Percentiles rank a stretch among this genome's conserved stretches.
These are phyloP conservation scores for Collybia nuda DNA, from an alignment of 768 basidiomycete genomes.

Conservation along the genomic window DNA sequence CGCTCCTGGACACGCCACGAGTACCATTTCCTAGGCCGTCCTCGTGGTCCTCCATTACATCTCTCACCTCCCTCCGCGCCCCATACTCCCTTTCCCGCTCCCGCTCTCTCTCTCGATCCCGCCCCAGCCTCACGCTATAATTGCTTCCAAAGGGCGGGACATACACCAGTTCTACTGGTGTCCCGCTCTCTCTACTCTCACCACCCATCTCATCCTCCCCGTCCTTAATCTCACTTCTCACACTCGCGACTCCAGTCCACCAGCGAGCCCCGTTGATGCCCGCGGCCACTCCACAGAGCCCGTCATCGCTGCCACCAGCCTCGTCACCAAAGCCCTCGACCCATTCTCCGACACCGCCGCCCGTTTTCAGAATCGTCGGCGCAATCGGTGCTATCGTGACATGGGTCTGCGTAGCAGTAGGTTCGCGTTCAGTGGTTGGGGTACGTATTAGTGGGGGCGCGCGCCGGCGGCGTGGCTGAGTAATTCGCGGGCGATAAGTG, in stretches of 20 bases:
- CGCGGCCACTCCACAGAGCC: conserved; percentile 5
- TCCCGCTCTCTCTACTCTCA: conserved; percentile 29
- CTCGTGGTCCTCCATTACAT: conserved; percentile 22
- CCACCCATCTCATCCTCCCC: conserved; percentile 20
- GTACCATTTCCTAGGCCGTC: conserved; percentile 18
- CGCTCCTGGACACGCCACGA: no score
- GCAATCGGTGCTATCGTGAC: conserved; percentile 52
- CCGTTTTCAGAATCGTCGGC: conserved; percentile 85
- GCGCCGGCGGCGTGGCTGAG: conserved; percentile 15
- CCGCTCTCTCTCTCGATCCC: conserved; percentile 18
- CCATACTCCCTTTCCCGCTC: conserved; percentile 14
- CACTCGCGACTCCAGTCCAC: conserved; percentile 15
- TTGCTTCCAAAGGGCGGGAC: conserved; percentile 51
- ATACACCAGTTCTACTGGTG: conserved; percentile 71
- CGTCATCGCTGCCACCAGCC: conserved; percentile 30
- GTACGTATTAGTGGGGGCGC: conserved; percentile 26
- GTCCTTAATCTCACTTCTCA: conserved; percentile 16
- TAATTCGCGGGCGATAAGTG: conserved; percentile 21
- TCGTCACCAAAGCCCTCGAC: conserved; percentile 49
- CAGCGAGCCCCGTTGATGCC: conserved; percentile 13
- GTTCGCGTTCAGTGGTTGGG: conserved; percentile 1
- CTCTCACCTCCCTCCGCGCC: conserved; percentile 17
- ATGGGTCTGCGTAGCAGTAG: conserved; percentile 15
- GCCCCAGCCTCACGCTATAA: conserved; percentile 23
- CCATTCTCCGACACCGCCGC: conserved; percentile 40